Evolutionary conservation across 495 filamentous ascomycete genomes (phyloP), one percentile per base, ranked within the genome.

Genomic region (Xylaria cubensis): DNA sequence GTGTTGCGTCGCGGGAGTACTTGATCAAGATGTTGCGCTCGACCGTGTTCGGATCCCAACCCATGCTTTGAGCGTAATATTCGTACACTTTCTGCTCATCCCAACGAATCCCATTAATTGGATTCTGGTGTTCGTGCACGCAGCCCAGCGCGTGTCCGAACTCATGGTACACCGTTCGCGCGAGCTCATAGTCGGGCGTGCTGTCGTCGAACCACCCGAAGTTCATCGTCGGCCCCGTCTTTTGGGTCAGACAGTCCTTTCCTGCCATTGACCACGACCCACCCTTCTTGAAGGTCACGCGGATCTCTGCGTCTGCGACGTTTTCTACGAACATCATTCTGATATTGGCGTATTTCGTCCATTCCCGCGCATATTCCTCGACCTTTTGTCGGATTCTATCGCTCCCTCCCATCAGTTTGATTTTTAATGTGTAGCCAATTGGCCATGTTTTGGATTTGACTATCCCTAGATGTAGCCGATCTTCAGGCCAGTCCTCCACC

Each of bases 141-240:
- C 66, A 70, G n/a, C 77, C 77, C 17, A 78, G 59, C 17, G 77
- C 73, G 64, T 78, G 77, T 19, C 75, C 77, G 46, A 78, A 78
- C 67, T 77, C 77, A 61, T 78, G 77, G 39, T 75, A 71, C 19
- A 78, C 70, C 6, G 70, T 64, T 1, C 66, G 61, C 26, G 55
- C 64, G 17, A 75, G 34, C 15, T 75, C 66, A 9, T 67, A 50
- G 24, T 76, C 72, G 39, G 72, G 34, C 9, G 72, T 73, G 17
- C 53, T 36, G 58, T 78, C 70, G 56, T 74, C 64, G 29, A 78
- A 69, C 62, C 51, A 59, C 4, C 66, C 66, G 17, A 69, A 46
- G 21, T 69, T 69, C 66, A 59, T 69, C 6, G 66, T 69, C 39
- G 44, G 41, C 15, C 21, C 46, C 1, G 36, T 42, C 34, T 2